A percentile compares a stretch with the other conserved stretches of the same genome.
phyloP scores from a whole-genome alignment of 2,329 filamentous ascomycete genomes.

The Beauveria rudraprayagi region DNA sequence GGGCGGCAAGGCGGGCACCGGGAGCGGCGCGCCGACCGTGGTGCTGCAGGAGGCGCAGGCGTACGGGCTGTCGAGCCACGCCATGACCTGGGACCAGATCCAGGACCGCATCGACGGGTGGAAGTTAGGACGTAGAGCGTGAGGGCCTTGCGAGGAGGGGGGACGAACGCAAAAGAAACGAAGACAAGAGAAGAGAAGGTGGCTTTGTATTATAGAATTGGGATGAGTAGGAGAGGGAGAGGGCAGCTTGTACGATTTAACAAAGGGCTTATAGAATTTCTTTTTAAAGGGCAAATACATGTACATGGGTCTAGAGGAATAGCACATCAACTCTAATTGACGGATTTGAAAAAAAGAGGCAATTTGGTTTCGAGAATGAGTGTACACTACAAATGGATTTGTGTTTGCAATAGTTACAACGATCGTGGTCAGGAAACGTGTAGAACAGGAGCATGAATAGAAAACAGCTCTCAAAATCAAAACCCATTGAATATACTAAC shows the following conservation, averaged over 20 bases:
- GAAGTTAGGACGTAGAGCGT: constrained; percentile 59
- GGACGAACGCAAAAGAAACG: background rate
- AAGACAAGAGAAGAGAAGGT: background rate
- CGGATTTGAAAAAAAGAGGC: background rate
- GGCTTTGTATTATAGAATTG: background rate
- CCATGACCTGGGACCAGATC: constrained; percentile 79
- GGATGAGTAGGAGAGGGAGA: background rate
- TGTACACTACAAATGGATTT: too few species aligned
- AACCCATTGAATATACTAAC: background rate
- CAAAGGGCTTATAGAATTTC: background rate
- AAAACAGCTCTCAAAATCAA: too few species aligned
- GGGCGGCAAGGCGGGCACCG: constrained; percentile 70
- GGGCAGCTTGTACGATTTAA: background rate
- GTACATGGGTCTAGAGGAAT: background rate
- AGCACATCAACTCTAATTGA: constrained; percentile 4
- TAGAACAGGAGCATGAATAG: too few species aligned
- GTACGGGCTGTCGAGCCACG: constrained; percentile 56
- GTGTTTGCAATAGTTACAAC: too few species aligned
- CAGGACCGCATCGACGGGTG: constrained; percentile 78
- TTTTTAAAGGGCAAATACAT: background rate
- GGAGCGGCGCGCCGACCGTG: constrained; percentile 85
- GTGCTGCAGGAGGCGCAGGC: constrained; percentile 87
- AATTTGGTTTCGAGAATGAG: too few species aligned
- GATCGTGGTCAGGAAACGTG: too few species aligned
- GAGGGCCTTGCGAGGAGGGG: background rate